phyloP scores from a whole-genome alignment of 768 basidiomycete genomes.

The Paxillus involutus region DNA sequence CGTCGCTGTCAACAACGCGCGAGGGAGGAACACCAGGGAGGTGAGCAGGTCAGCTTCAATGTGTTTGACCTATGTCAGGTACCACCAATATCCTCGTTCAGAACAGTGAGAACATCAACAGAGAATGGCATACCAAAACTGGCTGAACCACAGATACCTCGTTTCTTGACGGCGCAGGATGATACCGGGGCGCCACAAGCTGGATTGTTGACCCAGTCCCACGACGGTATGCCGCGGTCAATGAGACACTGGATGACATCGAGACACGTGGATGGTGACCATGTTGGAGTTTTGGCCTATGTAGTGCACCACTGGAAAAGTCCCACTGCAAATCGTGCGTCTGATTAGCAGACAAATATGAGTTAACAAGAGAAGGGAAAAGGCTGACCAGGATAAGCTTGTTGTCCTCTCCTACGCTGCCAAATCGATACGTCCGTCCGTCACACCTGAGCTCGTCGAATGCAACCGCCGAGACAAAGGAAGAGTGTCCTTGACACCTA shows the following conservation, averaged over 20 bases:
- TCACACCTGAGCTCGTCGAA: conserved; percentile 92
- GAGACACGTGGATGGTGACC: conserved; percentile 74
- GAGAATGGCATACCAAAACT: conserved; percentile 60
- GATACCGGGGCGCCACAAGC: conserved; percentile 61
- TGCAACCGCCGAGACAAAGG: conserved; percentile 85
- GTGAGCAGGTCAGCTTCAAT: conserved; percentile 81
- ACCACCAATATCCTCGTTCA: background rate
- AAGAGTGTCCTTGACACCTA: conserved; percentile 95
- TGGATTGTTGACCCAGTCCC: conserved; percentile 56
- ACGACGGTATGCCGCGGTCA: conserved; percentile 63
- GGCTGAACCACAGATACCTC: conserved; percentile 91
- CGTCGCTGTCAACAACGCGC: conserved; percentile 75
- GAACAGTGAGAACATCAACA: background rate
- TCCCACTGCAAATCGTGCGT: conserved; percentile 69
- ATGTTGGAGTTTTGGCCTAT: conserved; percentile 78
- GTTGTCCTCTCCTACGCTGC: conserved; percentile 96
- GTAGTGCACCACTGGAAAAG: conserved; percentile 88
- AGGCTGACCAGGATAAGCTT: conserved; percentile 79
- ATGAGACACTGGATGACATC: conserved; percentile 75
- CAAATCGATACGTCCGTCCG: conserved; percentile 90
- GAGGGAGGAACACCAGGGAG: conserved; percentile 73
- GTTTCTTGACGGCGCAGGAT: conserved; percentile 86
- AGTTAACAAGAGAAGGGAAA: background rate
- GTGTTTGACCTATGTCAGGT: conserved; percentile 61
- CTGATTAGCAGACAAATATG: background rate